Evolutionary conservation across 1,284 basidiomycete species (phyloP).

Genomic region (Cryptococcus sp.): DNA sequence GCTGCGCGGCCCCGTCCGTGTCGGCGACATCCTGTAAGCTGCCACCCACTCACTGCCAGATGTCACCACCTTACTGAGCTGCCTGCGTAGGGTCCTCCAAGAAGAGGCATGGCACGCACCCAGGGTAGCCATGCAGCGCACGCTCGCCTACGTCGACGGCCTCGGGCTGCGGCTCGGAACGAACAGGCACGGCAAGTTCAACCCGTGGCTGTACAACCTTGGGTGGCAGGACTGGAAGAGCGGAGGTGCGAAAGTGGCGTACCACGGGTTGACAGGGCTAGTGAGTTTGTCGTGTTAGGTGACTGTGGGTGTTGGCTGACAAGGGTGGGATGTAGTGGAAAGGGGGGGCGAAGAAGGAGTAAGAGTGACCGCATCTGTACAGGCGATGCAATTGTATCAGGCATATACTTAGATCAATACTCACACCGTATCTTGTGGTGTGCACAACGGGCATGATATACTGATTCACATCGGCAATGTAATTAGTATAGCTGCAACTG

Average conservation of each 20-base stretch:
- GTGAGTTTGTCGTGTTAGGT: slow-evolving; percentile 7
- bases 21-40: slow-evolving; percentile 41
- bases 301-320: no score
- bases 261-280: slow-evolving; percentile 21
- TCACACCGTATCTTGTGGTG: no score
- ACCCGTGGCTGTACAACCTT: slow-evolving; percentile 17
- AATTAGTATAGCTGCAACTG: no score
- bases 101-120: slow-evolving; percentile 23
- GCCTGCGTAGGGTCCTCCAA: slow-evolving; percentile 15
- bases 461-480: no score
- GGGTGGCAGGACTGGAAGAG: slow-evolving; percentile 18
- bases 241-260: slow-evolving; percentile 19
- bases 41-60: neutral
- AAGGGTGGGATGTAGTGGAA: no score
- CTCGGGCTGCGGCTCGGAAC: slow-evolving; percentile 2
- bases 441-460: no score
- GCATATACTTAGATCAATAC: no score
- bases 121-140: slow-evolving; percentile 8
- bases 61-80: neutral
- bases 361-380: no score
- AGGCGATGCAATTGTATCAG: no score
- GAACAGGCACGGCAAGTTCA: neutral
- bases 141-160: slow-evolving; percentile 7
- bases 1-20: slow-evolving; percentile 22
- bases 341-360: no score